Evolutionary conservation across 2,329 filamentous ascomycete species (phyloP).

Genomic region (Aspergillus sp.): DNA sequence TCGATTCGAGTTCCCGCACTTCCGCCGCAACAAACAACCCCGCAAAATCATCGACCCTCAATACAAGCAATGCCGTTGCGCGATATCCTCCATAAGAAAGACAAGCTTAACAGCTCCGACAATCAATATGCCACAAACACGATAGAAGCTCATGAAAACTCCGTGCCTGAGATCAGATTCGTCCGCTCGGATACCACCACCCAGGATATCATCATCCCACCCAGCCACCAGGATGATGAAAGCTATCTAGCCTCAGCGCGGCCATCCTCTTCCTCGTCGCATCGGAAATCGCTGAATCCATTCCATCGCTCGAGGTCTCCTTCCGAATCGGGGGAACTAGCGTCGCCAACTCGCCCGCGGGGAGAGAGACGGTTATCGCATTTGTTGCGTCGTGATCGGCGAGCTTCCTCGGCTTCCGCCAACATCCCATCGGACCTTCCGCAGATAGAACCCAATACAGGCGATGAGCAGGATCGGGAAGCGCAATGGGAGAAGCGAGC

Average conservation of each 20-base stretch:
- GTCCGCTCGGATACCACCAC: slow-evolving; percentile 79
- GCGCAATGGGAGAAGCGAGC: slow-evolving; percentile 89
- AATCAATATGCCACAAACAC: slow-evolving; percentile 48
- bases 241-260: slow-evolving; percentile 19
- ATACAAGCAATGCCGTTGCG: slow-evolving; percentile 55
- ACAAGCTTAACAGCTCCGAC: slow-evolving; percentile 45
- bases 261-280: slow-evolving; percentile 33
- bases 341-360: slow-evolving; percentile 26
- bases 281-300: slow-evolving; percentile 32
- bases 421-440: slow-evolving; percentile 80
- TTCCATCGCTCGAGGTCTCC: slow-evolving; percentile 32
- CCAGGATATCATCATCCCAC: slow-evolving; percentile 75
- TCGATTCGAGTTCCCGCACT: slow-evolving; percentile 3
- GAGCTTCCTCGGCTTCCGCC: slow-evolving; percentile 48
- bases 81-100: slow-evolving; percentile 64
- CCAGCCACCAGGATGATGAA: slow-evolving; percentile 52
- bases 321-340: slow-evolving; percentile 23
- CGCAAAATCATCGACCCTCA: slow-evolving; percentile 1
- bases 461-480: slow-evolving; percentile 58
- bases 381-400: slow-evolving; percentile 37
- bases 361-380: slow-evolving; percentile 35
- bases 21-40: slow-evolving; percentile 12
- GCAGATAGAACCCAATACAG: slow-evolving; percentile 59
- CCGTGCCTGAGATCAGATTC: slow-evolving; percentile 72
- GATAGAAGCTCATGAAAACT: slow-evolving; percentile 27